Evolutionary conservation across 495 filamentous ascomycete species (phyloP).

Genomic region (Hypoxylon lenormandii): DNA sequence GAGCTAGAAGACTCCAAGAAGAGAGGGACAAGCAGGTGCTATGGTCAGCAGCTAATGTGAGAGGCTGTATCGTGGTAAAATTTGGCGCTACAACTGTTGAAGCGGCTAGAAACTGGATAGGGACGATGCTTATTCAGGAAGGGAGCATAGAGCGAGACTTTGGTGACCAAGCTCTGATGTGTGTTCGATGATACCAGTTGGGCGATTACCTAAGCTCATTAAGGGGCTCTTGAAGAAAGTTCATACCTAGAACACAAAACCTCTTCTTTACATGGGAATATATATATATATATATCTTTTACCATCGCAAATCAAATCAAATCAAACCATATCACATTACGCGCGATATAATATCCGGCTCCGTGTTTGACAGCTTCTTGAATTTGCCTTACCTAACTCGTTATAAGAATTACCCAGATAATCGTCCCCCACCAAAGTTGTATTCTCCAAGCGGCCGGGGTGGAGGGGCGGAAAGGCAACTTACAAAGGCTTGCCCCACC

Average conservation of each 20-base stretch:
- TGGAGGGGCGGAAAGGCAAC: background rate
- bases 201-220: too few species aligned
- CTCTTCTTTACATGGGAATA: too few species aligned
- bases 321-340: too few species aligned
- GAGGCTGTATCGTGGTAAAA: conserved; percentile 89
- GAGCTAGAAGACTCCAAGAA: conserved; percentile 57
- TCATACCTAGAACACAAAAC: too few species aligned
- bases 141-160: conserved; percentile 62
- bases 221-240: too few species aligned
- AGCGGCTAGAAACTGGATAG: conserved; percentile 63
- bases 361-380: too few species aligned
- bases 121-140: conserved; percentile 64
- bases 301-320: too few species aligned
- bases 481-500: conserved; percentile 38
- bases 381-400: too few species aligned
- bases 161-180: conserved; percentile 66
- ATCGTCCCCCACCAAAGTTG: conserved; percentile 38
- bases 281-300: too few species aligned
- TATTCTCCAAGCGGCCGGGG: too few species aligned
- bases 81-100: conserved; percentile 71
- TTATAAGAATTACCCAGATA: too few species aligned
- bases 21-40: conserved; percentile 72
- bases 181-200: conserved; percentile 52
- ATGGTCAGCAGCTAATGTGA: conserved; percentile 86
- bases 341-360: too few species aligned